phyloP scores from a whole-genome alignment of 129 eudicot species.

The Tagetes erecta region DNA sequence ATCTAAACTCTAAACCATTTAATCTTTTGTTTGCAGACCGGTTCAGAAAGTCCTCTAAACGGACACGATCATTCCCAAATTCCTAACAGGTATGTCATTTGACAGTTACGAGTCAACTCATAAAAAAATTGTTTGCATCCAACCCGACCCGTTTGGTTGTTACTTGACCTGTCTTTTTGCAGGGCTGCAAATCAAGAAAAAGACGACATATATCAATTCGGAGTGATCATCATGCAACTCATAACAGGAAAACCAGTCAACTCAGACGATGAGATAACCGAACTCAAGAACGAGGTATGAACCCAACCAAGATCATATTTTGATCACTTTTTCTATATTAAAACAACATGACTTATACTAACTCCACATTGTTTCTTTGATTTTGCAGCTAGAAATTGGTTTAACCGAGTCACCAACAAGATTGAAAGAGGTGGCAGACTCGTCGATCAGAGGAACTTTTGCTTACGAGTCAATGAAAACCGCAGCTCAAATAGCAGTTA shows the following conservation, averaged over 20 bases:
- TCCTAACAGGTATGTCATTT: slow-evolving; percentile 37
- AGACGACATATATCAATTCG: slow-evolving; percentile 80
- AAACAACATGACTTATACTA: slow-evolving; percentile 5
- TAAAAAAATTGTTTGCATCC: too few species aligned
- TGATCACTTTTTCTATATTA: neutral
- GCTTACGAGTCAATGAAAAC: slow-evolving; percentile 85
- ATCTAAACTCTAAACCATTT: neutral
- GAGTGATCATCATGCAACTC: slow-evolving; percentile 74
- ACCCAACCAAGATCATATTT: neutral
- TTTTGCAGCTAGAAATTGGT: slow-evolving; percentile 71
- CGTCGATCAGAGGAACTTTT: slow-evolving; percentile 71
- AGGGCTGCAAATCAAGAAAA: slow-evolving; percentile 57
- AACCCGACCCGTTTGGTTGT: neutral
- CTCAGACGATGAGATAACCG: slow-evolving; percentile 59
- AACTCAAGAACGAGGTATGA: slow-evolving; percentile 66
- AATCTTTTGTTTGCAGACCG: slow-evolving; percentile 40
- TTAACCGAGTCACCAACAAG: slow-evolving; percentile 67
- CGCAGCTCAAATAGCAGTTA: slow-evolving; percentile 61
- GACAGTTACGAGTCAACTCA: neutral
- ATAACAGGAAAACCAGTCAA: slow-evolving; percentile 66
- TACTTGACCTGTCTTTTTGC: neutral
- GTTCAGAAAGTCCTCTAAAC: slow-evolving; percentile 63
- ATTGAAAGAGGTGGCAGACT: slow-evolving; percentile 55
- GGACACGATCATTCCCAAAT: slow-evolving; percentile 46
- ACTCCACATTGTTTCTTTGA: neutral